Evolutionary conservation across 352 stramenopile genomes (phyloP).

Genomic region (Globisporangium heterothallicum): DNA sequence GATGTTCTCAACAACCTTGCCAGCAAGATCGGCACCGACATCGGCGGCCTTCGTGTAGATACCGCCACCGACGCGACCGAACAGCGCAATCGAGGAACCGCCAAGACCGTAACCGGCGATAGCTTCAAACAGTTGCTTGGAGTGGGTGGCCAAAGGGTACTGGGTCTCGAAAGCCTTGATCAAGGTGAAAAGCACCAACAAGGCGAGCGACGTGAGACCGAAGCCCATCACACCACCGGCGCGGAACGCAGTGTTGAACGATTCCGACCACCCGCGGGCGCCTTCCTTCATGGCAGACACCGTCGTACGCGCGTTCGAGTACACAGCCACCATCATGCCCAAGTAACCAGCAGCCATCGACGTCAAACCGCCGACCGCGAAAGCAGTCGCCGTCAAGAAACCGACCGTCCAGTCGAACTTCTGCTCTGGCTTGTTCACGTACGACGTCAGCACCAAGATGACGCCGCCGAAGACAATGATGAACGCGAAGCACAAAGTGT

Average conservation of each 20-base stretch:
- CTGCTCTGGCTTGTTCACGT: constrained; percentile 80
- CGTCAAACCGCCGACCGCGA: constrained; percentile 97
- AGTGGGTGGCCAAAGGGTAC: constrained; percentile 79
- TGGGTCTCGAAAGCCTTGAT: constrained; percentile 93
- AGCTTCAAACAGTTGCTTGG: constrained; percentile 92
- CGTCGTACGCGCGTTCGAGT: constrained; percentile 98
- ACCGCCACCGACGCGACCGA: constrained; percentile 98
- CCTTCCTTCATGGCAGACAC: constrained; percentile 94
- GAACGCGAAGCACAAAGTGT: constrained; percentile 97
- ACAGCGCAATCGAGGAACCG: constrained; percentile 98
- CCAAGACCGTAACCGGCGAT: constrained; percentile 98
- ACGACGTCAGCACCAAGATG: constrained; percentile 91
- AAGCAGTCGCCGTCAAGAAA: constrained; percentile 93
- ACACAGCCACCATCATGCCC: constrained; percentile 99
- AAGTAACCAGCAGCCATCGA: constrained; percentile 98
- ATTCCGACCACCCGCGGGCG: constrained; percentile 89
- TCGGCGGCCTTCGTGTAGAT: constrained; percentile 99
- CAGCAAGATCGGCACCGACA: constrained; percentile 98
- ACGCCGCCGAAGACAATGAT: constrained; percentile 86
- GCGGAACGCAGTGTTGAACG: constrained; percentile 98
- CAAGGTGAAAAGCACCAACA: constrained; percentile 97
- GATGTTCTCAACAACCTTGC: constrained; percentile 99
- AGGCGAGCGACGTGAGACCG: constrained; percentile 93
- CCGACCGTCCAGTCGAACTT: constrained; percentile 88
- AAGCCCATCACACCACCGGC: constrained; percentile 99